Evolutionary conservation across 352 stramenopile species (phyloP).

Genomic region (Phytophthora idaei): DNA sequence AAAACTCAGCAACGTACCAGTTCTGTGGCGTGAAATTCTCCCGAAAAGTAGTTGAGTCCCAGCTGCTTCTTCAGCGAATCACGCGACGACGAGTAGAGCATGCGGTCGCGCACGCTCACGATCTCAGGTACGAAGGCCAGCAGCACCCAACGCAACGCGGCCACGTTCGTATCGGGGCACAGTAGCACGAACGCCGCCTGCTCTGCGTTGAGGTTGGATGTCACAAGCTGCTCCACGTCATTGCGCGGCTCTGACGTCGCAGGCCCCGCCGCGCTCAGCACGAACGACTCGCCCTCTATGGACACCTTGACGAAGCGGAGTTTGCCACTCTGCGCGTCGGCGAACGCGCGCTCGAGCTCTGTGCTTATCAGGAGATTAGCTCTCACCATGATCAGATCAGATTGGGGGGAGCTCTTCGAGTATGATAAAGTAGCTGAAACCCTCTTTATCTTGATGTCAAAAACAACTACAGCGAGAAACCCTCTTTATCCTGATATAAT

Average conservation of each 20-base stretch:
- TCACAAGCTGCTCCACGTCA: conserved; percentile 47
- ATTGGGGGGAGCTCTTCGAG: conserved; percentile 9
- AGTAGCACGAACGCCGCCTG: conserved; percentile 78
- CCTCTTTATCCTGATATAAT: background rate
- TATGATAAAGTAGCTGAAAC: conserved; percentile 6
- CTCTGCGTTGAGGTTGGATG: conserved; percentile 34
- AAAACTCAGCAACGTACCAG: conserved; percentile 34
- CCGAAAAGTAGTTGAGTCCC: conserved; percentile 90
- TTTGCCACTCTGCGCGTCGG: conserved; percentile 69
- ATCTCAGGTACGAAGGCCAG: conserved; percentile 80
- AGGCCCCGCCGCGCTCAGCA: conserved; percentile 43
- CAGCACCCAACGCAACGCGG: conserved; percentile 78
- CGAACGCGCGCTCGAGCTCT: conserved; percentile 75
- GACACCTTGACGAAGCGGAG: conserved; percentile 73
- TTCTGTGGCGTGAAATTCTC: conserved; percentile 89
- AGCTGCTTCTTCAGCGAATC: conserved; percentile 92
- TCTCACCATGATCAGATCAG: conserved; percentile 54
- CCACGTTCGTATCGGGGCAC: conserved; percentile 74
- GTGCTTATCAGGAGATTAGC: conserved; percentile 62
- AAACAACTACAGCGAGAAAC: background rate
- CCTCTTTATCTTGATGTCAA: background rate
- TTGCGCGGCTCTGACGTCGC: conserved; percentile 48
- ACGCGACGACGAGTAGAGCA: conserved; percentile 92
- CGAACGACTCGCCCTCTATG: conserved; percentile 71
- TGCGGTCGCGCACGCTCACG: conserved; percentile 87